Evolutionary conservation across 345 rosid species (phyloP), one percentile per base, ranked within the genome.

Genomic region (Melastoma malabathricum): DNA sequence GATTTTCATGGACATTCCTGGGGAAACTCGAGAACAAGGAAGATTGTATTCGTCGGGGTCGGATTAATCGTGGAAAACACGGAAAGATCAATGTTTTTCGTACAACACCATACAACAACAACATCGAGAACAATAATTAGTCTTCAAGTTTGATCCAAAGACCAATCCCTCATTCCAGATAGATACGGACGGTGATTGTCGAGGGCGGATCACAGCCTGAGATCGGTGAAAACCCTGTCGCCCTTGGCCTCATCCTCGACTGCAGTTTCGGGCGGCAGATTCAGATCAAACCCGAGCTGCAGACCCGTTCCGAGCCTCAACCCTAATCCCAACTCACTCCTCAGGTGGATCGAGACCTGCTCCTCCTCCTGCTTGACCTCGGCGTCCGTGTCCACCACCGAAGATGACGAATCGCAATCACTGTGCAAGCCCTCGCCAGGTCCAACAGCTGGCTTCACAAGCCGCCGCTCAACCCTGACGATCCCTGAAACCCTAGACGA

Each of bases 341-440:
- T 34, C 41, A 34, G 41, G 12, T 12, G 12, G 41, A 5, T 34
- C 41, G 41, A 34, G 12, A 34, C 41, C 12, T 34, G 41, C 41
- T 34, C 41, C 41, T 34, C 41, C 12, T 34, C 41, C 41, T 34
- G 41, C 41, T 34, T 8, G 41, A 34, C 41, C 41, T 34, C 41
- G 10, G 41, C 61, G 15, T 16, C 55, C 29, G 12, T 50, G 13
- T 57, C 66, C 31, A 67, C 55, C 8, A 67, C 56, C 15, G 66
- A 61, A 5, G 71, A 67, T 25, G 71, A 67, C 16, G 66, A 67
- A 19, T 62, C 71, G 52, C 71, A 67, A 55, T 67, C 67, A 59
- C 65, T 66, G 49, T 17, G 48, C 25, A 25, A 52, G 52, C 44
- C 59, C 10, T 18, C 57, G 19, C 50, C 47, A 20, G 55, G 17